Conservation (phyloP, 2,329 filamentous ascomycete species). For the Stromatinia cepivora region DNA sequence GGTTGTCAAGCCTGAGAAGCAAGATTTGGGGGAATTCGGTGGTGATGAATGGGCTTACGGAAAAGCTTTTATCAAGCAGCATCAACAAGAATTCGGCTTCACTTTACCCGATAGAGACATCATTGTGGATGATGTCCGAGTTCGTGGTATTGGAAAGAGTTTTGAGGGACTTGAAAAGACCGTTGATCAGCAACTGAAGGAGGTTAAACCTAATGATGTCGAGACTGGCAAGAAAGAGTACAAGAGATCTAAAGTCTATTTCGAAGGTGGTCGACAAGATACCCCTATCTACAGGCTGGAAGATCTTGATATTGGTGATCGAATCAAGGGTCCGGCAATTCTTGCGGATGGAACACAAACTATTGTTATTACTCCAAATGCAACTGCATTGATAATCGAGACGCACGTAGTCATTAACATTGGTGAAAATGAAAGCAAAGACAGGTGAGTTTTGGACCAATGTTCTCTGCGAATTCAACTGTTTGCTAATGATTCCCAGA, state of each 20-base stretch:
- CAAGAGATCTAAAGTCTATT: slow-evolving; percentile 72
- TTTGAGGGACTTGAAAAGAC: slow-evolving; percentile 78
- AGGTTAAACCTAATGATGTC: slow-evolving; percentile 57
- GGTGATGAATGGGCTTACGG: slow-evolving; percentile 81
- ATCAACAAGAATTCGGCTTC: slow-evolving; percentile 92
- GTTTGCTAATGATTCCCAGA: neutral
- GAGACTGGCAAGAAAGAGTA: slow-evolving; percentile 58
- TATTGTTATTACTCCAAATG: slow-evolving; percentile 65
- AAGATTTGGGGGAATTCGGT: slow-evolving; percentile 59
- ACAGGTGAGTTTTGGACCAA: slow-evolving; percentile 39
- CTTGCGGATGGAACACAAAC: slow-evolving; percentile 26
- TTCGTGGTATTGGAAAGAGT: slow-evolving; percentile 85
- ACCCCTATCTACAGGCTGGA: slow-evolving; percentile 84
- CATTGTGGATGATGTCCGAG: slow-evolving; percentile 85
- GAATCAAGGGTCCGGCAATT: slow-evolving; percentile 23
- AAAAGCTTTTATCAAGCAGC: slow-evolving; percentile 79
- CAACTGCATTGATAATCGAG: slow-evolving; percentile 74
- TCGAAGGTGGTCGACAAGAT: slow-evolving; percentile 74
- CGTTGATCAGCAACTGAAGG: slow-evolving; percentile 78
- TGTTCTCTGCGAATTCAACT: neutral
- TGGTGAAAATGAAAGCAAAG: slow-evolving; percentile 55
- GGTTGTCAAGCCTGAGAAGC: slow-evolving; percentile 71
- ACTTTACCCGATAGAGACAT: slow-evolving; percentile 82
- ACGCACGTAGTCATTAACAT: slow-evolving; percentile 91
- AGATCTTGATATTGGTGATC: slow-evolving; percentile 53